Conservation (phyloP, 352 stramenopile species). For the Phytophthora sansomeana region DNA sequence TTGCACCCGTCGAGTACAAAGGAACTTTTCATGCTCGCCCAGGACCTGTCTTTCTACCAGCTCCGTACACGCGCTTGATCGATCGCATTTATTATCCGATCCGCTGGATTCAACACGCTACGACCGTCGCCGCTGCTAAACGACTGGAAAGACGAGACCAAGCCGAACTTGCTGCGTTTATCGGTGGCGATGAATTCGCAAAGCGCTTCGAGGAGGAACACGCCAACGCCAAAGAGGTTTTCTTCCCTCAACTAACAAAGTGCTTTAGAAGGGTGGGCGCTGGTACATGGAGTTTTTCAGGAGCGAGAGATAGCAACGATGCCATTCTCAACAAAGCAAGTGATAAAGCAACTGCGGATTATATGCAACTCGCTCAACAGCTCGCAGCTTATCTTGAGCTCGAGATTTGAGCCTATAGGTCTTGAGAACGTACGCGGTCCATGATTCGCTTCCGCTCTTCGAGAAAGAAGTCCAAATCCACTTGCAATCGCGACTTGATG, state of each 20-base stretch:
- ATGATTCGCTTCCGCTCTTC: too few relatives aligned
- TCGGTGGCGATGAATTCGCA: slow-evolving; percentile 72
- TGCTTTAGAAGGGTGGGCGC: slow-evolving; percentile 69
- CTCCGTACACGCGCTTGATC: slow-evolving; percentile 62
- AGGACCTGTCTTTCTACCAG: slow-evolving; percentile 47
- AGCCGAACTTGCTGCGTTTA: slow-evolving; percentile 55
- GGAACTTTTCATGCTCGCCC: slow-evolving; percentile 27
- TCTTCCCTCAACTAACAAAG: slow-evolving; percentile 65
- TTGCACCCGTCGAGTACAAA: slow-evolving; percentile 64
- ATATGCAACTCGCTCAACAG: too few relatives aligned
- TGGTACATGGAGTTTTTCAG: slow-evolving; percentile 82
- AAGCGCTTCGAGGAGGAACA: slow-evolving; percentile 78
- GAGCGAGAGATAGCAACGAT: slow-evolving; percentile 47
- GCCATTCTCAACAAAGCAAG: too few relatives aligned
- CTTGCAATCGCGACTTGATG: too few relatives aligned
- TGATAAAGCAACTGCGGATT: too few relatives aligned
- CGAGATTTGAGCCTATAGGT: too few relatives aligned
- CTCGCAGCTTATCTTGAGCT: too few relatives aligned
- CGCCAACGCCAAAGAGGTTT: slow-evolving; percentile 52
- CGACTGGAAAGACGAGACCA: slow-evolving; percentile 62
- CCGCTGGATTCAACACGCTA: slow-evolving; percentile 58
- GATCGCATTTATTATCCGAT: slow-evolving; percentile 76
- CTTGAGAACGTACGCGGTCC: too few relatives aligned
- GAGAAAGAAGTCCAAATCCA: too few relatives aligned
- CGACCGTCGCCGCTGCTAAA: slow-evolving; percentile 56